Evolutionary conservation across 345 rosid genomes (phyloP).

Genomic region (Moricandia moricandioides): DNA sequence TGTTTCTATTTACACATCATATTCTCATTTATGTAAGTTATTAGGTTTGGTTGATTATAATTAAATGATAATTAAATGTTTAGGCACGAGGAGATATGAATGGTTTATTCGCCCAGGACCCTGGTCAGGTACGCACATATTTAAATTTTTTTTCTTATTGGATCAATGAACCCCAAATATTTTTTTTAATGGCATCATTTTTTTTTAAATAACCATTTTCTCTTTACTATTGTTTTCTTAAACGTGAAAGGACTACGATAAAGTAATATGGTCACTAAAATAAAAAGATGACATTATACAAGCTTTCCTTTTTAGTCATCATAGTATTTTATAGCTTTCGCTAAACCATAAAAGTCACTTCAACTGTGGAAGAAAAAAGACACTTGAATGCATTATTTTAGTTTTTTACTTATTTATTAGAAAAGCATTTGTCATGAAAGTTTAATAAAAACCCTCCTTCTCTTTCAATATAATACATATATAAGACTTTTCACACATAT

Average conservation of each 20-base stretch:
- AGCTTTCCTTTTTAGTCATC: slow-evolving; percentile 35
- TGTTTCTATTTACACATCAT: background rate
- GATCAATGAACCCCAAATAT: slow-evolving; percentile 33
- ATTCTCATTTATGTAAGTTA: background rate
- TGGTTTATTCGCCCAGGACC: slow-evolving; percentile 74
- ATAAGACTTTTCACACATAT: too few species aligned
- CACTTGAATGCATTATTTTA: background rate
- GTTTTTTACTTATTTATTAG: background rate
- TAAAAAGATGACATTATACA: slow-evolving; percentile 28
- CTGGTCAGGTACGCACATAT: slow-evolving; percentile 64
- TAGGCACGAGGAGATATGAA: slow-evolving; percentile 70
- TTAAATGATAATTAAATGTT: background rate
- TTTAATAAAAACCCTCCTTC: too few species aligned
- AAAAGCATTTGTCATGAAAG: background rate
- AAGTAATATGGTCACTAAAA: slow-evolving; percentile 24
- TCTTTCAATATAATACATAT: too few species aligned
- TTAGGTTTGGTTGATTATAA: background rate
- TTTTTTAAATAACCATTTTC: background rate
- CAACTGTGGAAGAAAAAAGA: background rate
- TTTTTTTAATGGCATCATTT: too few species aligned
- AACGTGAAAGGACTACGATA: slow-evolving; percentile 14
- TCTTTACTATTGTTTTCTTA: slow-evolving; percentile 10
- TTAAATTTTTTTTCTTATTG: slow-evolving; percentile 22
- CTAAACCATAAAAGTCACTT: background rate
- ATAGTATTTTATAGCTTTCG: background rate